Conservation (phyloP, 129 eudicot species). For the Kitagawia praeruptora region DNA sequence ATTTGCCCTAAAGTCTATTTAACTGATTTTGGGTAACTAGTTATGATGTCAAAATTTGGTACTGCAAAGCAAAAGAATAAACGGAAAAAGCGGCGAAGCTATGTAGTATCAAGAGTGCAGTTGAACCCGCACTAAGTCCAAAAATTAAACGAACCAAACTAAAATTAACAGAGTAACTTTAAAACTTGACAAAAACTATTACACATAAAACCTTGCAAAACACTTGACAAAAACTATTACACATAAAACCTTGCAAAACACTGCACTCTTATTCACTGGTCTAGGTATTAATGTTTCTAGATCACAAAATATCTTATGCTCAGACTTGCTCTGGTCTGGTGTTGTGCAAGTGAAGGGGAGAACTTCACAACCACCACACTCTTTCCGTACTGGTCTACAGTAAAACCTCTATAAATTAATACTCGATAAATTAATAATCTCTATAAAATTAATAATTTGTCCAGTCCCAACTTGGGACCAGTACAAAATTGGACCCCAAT, state of each 20-base stretch:
- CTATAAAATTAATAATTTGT: too few relatives aligned
- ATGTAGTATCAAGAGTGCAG: background rate
- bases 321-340: background rate
- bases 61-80: background rate
- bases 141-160: background rate
- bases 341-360: too few relatives aligned
- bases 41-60: background rate
- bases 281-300: background rate
- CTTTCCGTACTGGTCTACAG: background rate
- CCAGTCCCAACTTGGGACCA: too few relatives aligned
- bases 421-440: too few relatives aligned
- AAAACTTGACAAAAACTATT: background rate
- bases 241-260: background rate
- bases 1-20: background rate
- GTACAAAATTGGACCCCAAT: too few relatives aligned
- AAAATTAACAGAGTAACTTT: background rate
- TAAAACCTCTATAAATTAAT: too few relatives aligned
- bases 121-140: background rate
- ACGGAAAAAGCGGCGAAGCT: background rate
- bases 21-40: background rate
- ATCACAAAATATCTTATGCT: background rate
- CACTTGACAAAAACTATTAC: background rate
- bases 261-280: background rate
- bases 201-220: background rate
- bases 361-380: background rate